Base-by-base conservation (phyloP, 371 early-diverging fungal genomes). In the Mucor mucedo region DNA sequence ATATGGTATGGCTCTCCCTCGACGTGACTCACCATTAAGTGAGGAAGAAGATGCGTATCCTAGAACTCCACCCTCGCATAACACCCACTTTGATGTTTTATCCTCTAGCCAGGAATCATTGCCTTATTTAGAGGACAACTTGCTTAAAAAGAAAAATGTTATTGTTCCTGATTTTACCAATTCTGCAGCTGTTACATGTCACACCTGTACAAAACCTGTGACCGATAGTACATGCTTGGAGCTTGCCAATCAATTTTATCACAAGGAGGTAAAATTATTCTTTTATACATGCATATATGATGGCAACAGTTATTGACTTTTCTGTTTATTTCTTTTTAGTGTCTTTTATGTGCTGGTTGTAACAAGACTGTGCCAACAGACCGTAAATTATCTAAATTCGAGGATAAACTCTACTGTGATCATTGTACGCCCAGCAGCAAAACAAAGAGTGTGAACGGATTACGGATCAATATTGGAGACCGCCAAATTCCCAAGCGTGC, bases 381-480 rank as follows among this genome's bases (percentile, higher is more conserved):
- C 3, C 80, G 78, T 54, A 81, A 81, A 16, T 83, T 89, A 59
- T 82, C 75, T 38, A 87, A 86, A 50, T 76, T 76, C 9, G 71
- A 81, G n/a, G 77, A 79, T 1, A 72, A 69, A 0, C 82, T 86
- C 0, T 88, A 86, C 55, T 89, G 89, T 57, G 88, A 87, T 28
- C 48, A 68, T 29, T 89, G 89, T 68, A 73, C 48, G 50, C 40
- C 59, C 27, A 48, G 35, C 27, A 48, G 35, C 6, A 44, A 16
- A 39, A 13, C 52, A 11, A 32, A 48, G 8, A 16, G 28, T 41
- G 42, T 28, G 0, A 7, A 9, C 27, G 28, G 28, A 29, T 52
- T 45, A 59, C 33, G 50, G 6, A 38, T 32, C 16, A 40, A 45
- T 13, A 33, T 33, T 13, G 11, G 41, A 9, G 11, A 39, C 13